A percentile compares a stretch with the other conserved stretches of the same genome.
These are phyloP conservation scores for Colletotrichum sp. DNA, from an alignment of 2,329 filamentous ascomycete genomes.

Conservation along the genomic window DNA sequence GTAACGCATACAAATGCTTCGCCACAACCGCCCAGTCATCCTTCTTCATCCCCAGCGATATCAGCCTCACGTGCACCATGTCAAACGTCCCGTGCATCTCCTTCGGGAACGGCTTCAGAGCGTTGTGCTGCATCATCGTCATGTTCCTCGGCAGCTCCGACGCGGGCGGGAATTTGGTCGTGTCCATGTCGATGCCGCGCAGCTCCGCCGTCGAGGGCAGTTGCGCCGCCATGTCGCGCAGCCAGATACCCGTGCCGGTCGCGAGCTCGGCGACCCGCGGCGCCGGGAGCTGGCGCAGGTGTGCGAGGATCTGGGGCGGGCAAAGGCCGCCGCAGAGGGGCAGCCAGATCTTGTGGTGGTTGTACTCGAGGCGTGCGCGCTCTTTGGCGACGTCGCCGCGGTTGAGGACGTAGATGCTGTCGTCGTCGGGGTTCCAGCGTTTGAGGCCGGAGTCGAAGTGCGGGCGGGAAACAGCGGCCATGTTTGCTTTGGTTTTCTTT, in stretches of 20 bases:
- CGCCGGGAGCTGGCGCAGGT: not conserved
- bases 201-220: conserved; percentile 14
- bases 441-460: not conserved
- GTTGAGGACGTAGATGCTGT: not conserved
- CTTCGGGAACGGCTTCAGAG: conserved; percentile 13
- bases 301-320: not conserved
- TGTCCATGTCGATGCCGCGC: conserved; percentile 23
- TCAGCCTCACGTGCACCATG: conserved; percentile 20
- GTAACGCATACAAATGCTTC: conserved; percentile 3
- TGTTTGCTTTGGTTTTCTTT: not conserved
- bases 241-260: conserved; percentile 27
- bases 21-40: conserved; percentile 19
- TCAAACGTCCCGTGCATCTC: conserved; percentile 17
- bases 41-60: conserved; percentile 10
- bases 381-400: not conserved
- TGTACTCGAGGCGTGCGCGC: conserved; percentile 2
- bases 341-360: not conserved
- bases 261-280: conserved; percentile 21
- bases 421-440: not conserved
- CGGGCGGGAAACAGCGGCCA: not conserved
- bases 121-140: conserved; percentile 1
- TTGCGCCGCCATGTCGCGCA: conserved; percentile 18
- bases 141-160: conserved; percentile 17
- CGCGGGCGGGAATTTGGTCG: conserved; percentile 21
- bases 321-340: not conserved